A percentile compares a stretch with the other conserved stretches of the same genome.
phyloP scores from a whole-genome alignment of 2,329 filamentous ascomycete genomes.

The Penicillium crustosum region DNA sequence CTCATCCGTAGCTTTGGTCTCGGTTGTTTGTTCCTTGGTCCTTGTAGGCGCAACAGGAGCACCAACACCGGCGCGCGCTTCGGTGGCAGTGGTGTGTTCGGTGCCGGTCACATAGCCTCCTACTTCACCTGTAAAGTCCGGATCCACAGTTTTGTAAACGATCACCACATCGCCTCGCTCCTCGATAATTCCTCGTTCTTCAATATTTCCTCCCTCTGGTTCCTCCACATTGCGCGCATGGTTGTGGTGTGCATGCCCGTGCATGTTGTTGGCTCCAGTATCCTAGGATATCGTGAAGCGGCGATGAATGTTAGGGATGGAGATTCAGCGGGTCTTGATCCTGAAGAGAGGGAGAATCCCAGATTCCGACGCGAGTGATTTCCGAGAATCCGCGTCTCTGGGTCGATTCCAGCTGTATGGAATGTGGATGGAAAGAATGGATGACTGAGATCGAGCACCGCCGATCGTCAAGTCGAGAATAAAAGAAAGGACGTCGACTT shows the following conservation, averaged over 20 bases:
- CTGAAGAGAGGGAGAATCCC: conserved; percentile 10
- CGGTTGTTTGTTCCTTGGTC: conserved; percentile 17
- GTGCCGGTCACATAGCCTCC: conserved; percentile 48
- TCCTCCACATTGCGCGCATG: conserved; percentile 27
- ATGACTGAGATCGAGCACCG: conserved; percentile 24
- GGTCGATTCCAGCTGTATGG: conserved; percentile 15
- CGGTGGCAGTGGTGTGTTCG: conserved; percentile 15
- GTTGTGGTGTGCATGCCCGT: conserved; percentile 35
- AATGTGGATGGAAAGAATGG: conserved; percentile 31
- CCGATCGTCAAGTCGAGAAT: conserved; percentile 18
- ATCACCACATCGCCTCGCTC: conserved; percentile 27
- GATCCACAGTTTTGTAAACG: conserved; percentile 54
- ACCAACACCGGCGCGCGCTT: conserved; percentile 27
- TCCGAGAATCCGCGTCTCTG: conserved; percentile 16
- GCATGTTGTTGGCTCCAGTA: conserved; percentile 26
- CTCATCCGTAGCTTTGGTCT: conserved; percentile 16
- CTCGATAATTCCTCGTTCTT: conserved; percentile 8
- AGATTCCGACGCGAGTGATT: conserved; percentile 23
- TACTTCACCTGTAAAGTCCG: conserved; percentile 54
- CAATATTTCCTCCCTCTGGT: conserved; percentile 15
- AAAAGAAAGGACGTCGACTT: conserved; percentile 28
- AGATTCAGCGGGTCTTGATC: not conserved
- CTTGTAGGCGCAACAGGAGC: conserved; percentile 26
- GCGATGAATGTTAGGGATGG: not conserved
- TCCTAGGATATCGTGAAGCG: conserved; percentile 6